Conservation (phyloP, 2,329 filamentous ascomycete genomes). For the Capronia coronata region DNA sequence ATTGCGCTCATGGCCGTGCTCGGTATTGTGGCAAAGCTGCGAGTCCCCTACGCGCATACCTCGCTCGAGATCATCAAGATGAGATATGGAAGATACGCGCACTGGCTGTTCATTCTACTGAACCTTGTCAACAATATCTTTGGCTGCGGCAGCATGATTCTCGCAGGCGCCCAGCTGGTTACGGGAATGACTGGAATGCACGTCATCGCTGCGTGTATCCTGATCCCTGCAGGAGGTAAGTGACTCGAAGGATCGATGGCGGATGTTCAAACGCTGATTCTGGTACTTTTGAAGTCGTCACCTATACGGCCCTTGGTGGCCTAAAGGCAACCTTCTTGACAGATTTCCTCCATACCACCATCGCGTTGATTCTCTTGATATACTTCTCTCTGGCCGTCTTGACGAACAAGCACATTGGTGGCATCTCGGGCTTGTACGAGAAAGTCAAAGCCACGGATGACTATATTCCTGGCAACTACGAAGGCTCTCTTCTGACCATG, state of each 20-base stretch:
- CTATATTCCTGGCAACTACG: constrained; percentile 43
- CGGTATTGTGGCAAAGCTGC: constrained; percentile 45
- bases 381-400: constrained; percentile 43
- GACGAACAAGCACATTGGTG: constrained; percentile 40
- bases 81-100: constrained; percentile 42
- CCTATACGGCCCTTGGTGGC: constrained; percentile 34
- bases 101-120: constrained; percentile 39
- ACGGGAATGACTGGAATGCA: constrained; percentile 46
- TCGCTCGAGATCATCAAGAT: constrained; percentile 46
- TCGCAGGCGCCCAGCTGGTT: constrained; percentile 41
- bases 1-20: constrained; percentile 47
- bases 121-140: constrained; percentile 41
- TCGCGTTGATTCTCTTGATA: constrained; percentile 44
- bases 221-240: constrained; percentile 44
- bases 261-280: neutral
- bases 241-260: neutral
- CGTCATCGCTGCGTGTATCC: constrained; percentile 42
- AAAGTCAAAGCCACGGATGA: constrained; percentile 42
- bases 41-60: constrained; percentile 48
- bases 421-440: constrained; percentile 42
- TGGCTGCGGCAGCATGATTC: constrained; percentile 43
- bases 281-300: constrained; percentile 11
- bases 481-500: constrained; percentile 45
- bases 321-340: constrained; percentile 47
- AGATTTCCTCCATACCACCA: constrained; percentile 44